Evolutionary conservation across 345 rosid genomes (phyloP).

Genomic region (Eucalyptus erythrocorys): DNA sequence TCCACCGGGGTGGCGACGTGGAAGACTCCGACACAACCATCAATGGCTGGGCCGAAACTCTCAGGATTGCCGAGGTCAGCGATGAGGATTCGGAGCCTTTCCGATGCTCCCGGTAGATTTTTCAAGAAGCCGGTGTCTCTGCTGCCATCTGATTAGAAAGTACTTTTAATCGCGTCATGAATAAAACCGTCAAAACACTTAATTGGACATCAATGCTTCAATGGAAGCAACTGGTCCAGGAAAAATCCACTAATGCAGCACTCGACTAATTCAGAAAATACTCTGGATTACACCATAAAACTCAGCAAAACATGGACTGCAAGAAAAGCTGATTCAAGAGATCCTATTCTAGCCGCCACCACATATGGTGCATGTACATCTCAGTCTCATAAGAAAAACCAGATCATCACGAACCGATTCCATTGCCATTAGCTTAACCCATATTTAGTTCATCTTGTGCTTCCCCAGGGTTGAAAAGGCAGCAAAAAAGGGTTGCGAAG

Average conservation of each 20-base stretch:
- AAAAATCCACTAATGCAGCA: neutral
- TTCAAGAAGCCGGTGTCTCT: slow-evolving; percentile 45
- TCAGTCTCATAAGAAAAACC: neutral
- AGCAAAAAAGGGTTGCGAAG: neutral
- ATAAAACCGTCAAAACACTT: neutral
- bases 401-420: neutral
- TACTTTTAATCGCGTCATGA: too few species aligned
- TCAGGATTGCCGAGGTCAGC: slow-evolving; percentile 7
- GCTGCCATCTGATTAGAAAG: slow-evolving; percentile 11
- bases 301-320: neutral
- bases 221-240: neutral
- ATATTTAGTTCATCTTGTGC: neutral
- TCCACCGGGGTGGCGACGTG: slow-evolving; percentile 8
- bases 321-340: neutral
- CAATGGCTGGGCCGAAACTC: slow-evolving; percentile 9
- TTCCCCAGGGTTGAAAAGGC: neutral
- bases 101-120: slow-evolving; percentile 38
- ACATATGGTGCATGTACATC: too few species aligned
- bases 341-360: too few species aligned
- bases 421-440: neutral
- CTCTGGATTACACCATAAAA: neutral
- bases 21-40: slow-evolving; percentile 15
- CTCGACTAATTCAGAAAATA: neutral
- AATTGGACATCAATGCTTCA: neutral
- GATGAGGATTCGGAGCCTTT: slow-evolving; percentile 20